Base-by-base conservation (phyloP, 2,329 filamentous ascomycete genomes). In the Mycosphaerelloides madeirae region DNA sequence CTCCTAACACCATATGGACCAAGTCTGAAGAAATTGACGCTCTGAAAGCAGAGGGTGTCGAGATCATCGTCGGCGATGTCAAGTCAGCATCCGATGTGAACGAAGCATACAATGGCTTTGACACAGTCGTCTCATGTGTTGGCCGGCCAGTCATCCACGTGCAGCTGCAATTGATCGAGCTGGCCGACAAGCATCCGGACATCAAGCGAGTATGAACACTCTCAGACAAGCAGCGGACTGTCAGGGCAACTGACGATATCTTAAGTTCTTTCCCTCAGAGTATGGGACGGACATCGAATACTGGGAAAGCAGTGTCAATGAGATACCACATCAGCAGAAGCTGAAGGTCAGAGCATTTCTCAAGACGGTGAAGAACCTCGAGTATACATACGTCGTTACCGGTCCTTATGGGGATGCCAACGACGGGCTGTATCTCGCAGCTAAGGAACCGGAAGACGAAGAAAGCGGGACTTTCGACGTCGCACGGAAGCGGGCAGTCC, bases 321-420 rank as follows among this genome's bases (percentile, higher is more conserved):
- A 87, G 64, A 78, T 75, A 57, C 81, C 84, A 2, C 84, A 87
- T 58, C 83, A 87, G 65, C 65, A 73, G 43, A 87, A 87, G 63
- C 72, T 87, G 41, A 78, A 80, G 56, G 80, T 87, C n/a, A 74
- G 84, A 46, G 77, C 74, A 44, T 76, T 75, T 22, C 70, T 85
- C 25, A 71, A 73, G 36, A 74, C 76, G 29, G 57, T 76, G 12
- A 70, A 72, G 53, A 65, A 72, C 6, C 60, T 87, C 19, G 71
- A 78, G 38, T 73, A 82, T 44, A 85, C 83, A 0, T 86, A 82
- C 58, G 67, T 87, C 0, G 83, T 87, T 3, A 85, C 83, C 0
- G 83, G 83, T 0, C 83, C 83, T 0, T 87, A 83, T 53, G 75
- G 77, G 22, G 83, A 85, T 49, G 57, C 53, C 3, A 52, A 59